These are phyloP conservation scores for Vanilla planifolia DNA, from an alignment of 106 monocot species.

Conservation along the genomic window DNA sequence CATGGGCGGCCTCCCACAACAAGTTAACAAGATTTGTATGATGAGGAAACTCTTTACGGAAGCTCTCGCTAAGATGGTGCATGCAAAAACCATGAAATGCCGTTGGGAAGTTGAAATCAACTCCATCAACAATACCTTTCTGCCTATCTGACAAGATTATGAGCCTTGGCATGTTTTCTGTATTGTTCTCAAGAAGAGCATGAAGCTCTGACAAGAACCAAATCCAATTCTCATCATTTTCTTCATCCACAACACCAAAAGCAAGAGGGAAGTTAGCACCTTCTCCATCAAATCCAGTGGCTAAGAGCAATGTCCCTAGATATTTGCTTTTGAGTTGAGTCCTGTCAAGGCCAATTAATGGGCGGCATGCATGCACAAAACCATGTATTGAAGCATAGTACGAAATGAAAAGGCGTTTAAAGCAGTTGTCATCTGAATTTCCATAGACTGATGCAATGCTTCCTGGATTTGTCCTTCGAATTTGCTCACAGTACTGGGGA, in stretches of 20 bases:
- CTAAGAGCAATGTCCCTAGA: conserved; percentile 87
- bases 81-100: conserved; percentile 98
- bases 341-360: conserved; percentile 85
- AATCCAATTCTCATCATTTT: conserved; percentile 94
- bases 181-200: conserved; percentile 69
- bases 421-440: conserved; percentile 77
- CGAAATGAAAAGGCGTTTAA: conserved; percentile 72
- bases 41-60: conserved; percentile 87
- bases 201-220: conserved; percentile 95
- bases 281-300: conserved; percentile 95
- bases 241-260: conserved; percentile 96
- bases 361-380: conserved; percentile 87
- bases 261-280: conserved; percentile 93
- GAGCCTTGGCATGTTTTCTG: conserved; percentile 95
- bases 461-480: conserved; percentile 77
- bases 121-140: conserved; percentile 86
- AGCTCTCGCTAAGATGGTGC: conserved; percentile 85
- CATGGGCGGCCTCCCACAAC: conserved; percentile 92
- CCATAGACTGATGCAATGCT: conserved; percentile 80
- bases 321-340: conserved; percentile 88
- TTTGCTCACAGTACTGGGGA: conserved; percentile 87
- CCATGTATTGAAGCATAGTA: conserved; percentile 92
- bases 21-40: conserved; percentile 70
- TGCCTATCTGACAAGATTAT: conserved; percentile 86
- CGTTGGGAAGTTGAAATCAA: conserved; percentile 93